Conservation (phyloP, 2,329 filamentous ascomycete genomes). For the Talaromyces albobiverticillius region DNA sequence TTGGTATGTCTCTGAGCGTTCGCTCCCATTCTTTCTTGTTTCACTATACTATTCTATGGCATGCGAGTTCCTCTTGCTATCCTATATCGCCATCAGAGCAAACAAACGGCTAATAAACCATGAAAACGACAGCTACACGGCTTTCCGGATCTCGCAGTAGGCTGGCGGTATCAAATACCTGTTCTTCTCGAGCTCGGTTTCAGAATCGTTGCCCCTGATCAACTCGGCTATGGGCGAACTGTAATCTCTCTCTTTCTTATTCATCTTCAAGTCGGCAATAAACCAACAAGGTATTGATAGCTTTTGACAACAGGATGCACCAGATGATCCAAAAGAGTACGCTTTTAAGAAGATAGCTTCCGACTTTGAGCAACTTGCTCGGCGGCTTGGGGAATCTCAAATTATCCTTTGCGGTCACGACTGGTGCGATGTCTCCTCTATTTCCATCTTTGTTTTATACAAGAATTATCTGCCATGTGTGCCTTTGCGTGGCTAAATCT, state of each 20-base stretch:
- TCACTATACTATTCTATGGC: background rate
- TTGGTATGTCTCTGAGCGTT: constrained; percentile 36
- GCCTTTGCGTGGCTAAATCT: background rate
- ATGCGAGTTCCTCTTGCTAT: background rate
- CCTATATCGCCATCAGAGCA: background rate
- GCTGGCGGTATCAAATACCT: constrained; percentile 89
- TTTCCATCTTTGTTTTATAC: background rate
- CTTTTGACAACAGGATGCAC: constrained; percentile 50
- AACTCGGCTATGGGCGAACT: constrained; percentile 81
- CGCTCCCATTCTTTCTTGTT: background rate
- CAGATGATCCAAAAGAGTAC: constrained; percentile 62
- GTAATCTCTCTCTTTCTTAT: constrained; percentile 34
- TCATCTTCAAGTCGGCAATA: background rate
- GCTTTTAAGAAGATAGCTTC: constrained; percentile 68
- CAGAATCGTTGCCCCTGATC: constrained; percentile 78
- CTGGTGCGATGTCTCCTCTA: constrained; percentile 50
- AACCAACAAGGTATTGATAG: constrained; percentile 28
- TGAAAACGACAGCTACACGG: constrained; percentile 60
- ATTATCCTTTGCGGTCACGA: constrained; percentile 90
- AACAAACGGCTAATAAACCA: background rate
- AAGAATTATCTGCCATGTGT: background rate
- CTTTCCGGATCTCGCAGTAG: constrained; percentile 77
- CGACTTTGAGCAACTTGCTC: constrained; percentile 71
- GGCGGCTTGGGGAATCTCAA: constrained; percentile 51
- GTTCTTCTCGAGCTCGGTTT: constrained; percentile 68